Evolutionary conservation across 768 basidiomycete genomes (phyloP), one percentile per base, ranked within the genome.

Genomic region (Psilocybe cubensis): DNA sequence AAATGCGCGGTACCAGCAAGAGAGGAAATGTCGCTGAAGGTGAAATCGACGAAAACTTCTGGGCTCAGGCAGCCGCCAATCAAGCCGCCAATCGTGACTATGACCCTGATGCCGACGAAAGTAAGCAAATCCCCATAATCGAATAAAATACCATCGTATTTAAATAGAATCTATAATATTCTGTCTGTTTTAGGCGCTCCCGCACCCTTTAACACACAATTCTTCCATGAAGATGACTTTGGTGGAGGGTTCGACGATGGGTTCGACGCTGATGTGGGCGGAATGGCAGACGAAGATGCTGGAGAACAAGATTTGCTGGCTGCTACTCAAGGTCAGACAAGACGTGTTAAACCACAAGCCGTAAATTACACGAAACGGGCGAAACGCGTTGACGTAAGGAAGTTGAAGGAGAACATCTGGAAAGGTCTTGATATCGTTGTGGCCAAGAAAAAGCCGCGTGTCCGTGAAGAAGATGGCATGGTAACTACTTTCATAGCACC

Each of bases 361-460:
- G 94, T 99, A 62, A 93, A 94, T 62, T 98, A 97, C 68, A 89
- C 96, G 1, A 96, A 95, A 74, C 85, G 91, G 33, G 97, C 96
- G 2, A 99, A 98, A 76, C 79, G 96, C 40, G 96, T 99, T 20
- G 97, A 98, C 68, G 96, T 99, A 33, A 84, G 94, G 67, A 94
- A 91, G 74, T 76, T 99, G 60, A 99, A 99, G 77, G 96, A 98
- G 59, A 96, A 95, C 64, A 98, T 99, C 46, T 98, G 97, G 97
- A 92, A 84, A 70, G 91, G 91, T 1, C 72, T 98, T 43, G 89
- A 93, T 64, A 93, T 97, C 55, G 83, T 87, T 29, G 76, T 87
- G 40, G 46, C 72, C 9, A 74, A 76, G 35, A 76, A 76, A 6
- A 74, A 80, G 28, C 75, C 76, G 10, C 76, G 72, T 3, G 76